A percentile compares a stretch with the other conserved stretches of the same genome.
These are phyloP conservation scores for Oemleria cerasiformis DNA, from an alignment of 306 rosid species.

Conservation along the genomic window DNA sequence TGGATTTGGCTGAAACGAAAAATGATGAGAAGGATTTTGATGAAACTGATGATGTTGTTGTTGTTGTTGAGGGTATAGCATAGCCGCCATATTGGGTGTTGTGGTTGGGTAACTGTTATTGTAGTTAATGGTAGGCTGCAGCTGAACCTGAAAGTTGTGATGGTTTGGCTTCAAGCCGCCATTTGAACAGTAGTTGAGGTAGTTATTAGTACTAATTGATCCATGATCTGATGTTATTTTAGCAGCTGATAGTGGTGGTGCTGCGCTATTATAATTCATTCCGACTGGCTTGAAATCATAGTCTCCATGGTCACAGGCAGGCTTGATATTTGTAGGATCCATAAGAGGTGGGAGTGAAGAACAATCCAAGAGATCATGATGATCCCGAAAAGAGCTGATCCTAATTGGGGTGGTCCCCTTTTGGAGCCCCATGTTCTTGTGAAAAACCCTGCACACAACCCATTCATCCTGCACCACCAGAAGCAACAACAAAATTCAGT, in stretches of 20 bases:
- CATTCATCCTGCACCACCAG: conserved; percentile 67
- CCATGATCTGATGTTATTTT: conserved; percentile 19
- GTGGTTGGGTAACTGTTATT: conserved; percentile 18
- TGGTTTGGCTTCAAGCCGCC: no score
- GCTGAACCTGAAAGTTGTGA: conserved; percentile 28
- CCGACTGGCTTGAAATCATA: conserved; percentile 15
- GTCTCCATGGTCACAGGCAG: conserved; percentile 2
- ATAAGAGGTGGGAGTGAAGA: conserved; percentile 79
- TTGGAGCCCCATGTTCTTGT: conserved; percentile 58
- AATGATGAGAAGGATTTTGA: neutral
- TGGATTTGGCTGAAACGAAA: conserved; percentile 26
- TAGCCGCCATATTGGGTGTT: conserved; percentile 8
- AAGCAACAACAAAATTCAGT: neutral
- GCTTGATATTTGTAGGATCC: conserved; percentile 34
- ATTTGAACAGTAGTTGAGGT: conserved; percentile 21
- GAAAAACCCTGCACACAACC: conserved; percentile 80
- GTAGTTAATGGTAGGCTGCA: conserved; percentile 11
- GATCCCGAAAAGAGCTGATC: conserved; percentile 50
- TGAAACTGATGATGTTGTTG: conserved; percentile 15
- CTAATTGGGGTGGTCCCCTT: conserved; percentile 34
- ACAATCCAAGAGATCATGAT: conserved; percentile 37
- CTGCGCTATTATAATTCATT: neutral
- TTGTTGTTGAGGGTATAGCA: conserved; percentile 16
- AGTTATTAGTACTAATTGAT: neutral
- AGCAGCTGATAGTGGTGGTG: conserved; percentile 24